Base-by-base conservation (phyloP, 2,329 filamentous ascomycete genomes). In the Chaetomium olivaceum region DNA sequence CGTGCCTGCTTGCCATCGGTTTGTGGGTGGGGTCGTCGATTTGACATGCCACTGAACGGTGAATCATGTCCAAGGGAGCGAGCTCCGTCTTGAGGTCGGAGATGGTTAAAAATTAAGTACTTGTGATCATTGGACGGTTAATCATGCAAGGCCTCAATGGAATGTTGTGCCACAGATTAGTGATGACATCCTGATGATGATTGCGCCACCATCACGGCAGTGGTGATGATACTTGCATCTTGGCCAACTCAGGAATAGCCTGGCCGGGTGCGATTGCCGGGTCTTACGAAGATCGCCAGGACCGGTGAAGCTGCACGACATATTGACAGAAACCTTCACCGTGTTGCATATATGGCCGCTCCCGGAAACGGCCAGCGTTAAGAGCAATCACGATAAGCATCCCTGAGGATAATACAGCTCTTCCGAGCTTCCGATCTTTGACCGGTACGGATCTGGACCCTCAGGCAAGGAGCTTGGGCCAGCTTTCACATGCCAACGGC, bases 381-480 rank as follows among this genome's bases (percentile, higher is more conserved):
- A 4, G 48, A 9, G 16, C 23, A 51, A 16, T 51, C 48, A 16
- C n/a, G 5, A 48, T 48, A n/a, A 23, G 2, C 39, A n/a, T 43
- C 39, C 39, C 39, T 43, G 5, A 16, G 6, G 5, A 19, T 5
- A 43, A n/a, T 39, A 14, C 6, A 43, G 14, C 16, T n/a, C 16
- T n/a, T 43, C 39, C 39, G 39, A 43, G 39, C 39, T 43, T 19
- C 39, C 16, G 16, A 43, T 43, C 16, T 39, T 4, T 4, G 14
- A 16, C 16, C 36, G 36, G 36, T 39, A 19, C 14, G 12, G 27
- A 29, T 19, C 12, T 4, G 12, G 36, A 16, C 12, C 12, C 12
- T 21, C 43, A 8, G 19, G 43, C 4, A n/a, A 21, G 43, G 59
- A 61, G 59, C 59, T 61, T 61, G 59, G 59, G 59, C 50, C 59